Evolutionary conservation across 192 early-diverging fungal species (phyloP), one percentile per base, ranked within the genome.

Genomic region (Coemansia sp.): DNA sequence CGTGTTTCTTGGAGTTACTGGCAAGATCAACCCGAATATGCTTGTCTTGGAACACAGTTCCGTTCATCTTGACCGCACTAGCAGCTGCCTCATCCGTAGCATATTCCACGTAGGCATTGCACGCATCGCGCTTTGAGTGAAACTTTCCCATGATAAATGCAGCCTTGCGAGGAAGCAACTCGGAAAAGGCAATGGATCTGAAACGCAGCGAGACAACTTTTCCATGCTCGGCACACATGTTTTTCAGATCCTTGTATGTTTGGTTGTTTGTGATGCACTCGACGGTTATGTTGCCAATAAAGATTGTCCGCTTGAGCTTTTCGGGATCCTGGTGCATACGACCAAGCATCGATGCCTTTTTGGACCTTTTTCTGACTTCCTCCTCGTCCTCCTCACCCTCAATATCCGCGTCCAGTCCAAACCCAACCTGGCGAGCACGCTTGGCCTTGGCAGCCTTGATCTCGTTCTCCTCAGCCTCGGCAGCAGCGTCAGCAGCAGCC

Each of bases 101-200:
- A 66, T 78, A 98, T 33, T 97, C 93, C 39, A 95, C 79, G 55
- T 97, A 98, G 9, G 89, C 92, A 53, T 97, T 94, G 50, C 93
- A 65, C 10, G 83, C 72, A 57, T 94, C 86, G 38, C 93, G 85
- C 22, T 82, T 79, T 4, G 86, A 81, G 55, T 98, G 92, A 58
- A 98, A 78, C 53, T 89, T 82, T 54, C 87, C 87, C 5, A 82
- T 74, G 38, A 91, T 83, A 62, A 90, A 94, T 10, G 93, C 92
- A 25, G 82, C 66, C 62, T 91, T 93, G 28, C 91, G 83, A 18
- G 67, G 60, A 22, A 61, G 45, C 20, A 72, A 28, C 50, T 67
- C 60, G 3, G 69, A 26, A 58, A 67, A 54, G 37, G 86, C 88
- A 39, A 97, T 86, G 2, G 92, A 94, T 30, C 95, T 82, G 70